These are phyloP conservation scores for Colletotrichum sublineola DNA, from an alignment of 2,329 filamentous ascomycete species.

Conservation along the genomic window DNA sequence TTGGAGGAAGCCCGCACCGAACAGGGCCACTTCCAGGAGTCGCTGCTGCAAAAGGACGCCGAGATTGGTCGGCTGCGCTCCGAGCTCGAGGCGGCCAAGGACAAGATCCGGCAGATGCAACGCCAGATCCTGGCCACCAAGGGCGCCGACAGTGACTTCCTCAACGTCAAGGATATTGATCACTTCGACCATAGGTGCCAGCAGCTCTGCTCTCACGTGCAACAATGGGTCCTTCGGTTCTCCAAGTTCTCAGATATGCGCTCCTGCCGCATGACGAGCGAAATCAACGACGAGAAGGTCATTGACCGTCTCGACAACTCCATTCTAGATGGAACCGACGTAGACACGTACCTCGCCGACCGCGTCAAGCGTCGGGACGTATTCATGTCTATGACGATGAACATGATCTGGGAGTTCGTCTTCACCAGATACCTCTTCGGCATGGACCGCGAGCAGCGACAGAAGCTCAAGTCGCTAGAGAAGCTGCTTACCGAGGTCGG, in stretches of 20 bases:
- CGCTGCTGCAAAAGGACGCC: constrained; percentile 83
- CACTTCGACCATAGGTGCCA: constrained; percentile 96
- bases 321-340: constrained; percentile 93
- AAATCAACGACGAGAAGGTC: constrained; percentile 92
- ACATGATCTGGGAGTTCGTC: constrained; percentile 99
- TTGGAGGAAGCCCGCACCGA: constrained; percentile 76
- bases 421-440: constrained; percentile 98
- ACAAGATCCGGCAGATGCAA: constrained; percentile 67
- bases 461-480: constrained; percentile 96
- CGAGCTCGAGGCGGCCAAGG: constrained; percentile 81
- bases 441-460: constrained; percentile 97
- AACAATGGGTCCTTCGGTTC: constrained; percentile 98
- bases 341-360: constrained; percentile 88
- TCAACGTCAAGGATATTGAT: constrained; percentile 87
- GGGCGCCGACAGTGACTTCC: constrained; percentile 77
- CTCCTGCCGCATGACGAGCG: constrained; percentile 83
- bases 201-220: constrained; percentile 93
- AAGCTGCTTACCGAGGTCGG: constrained; percentile 92
- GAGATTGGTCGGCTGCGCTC: constrained; percentile 84
- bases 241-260: constrained; percentile 97
- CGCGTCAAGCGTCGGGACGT: constrained; percentile 90
- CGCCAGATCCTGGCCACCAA: constrained; percentile 70
- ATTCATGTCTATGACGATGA: constrained; percentile 99
- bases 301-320: constrained; percentile 95
- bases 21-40: constrained; percentile 73